These are phyloP conservation scores for Sabuloglossum arenarium DNA, from an alignment of 495 filamentous ascomycete species.

Conservation along the genomic window DNA sequence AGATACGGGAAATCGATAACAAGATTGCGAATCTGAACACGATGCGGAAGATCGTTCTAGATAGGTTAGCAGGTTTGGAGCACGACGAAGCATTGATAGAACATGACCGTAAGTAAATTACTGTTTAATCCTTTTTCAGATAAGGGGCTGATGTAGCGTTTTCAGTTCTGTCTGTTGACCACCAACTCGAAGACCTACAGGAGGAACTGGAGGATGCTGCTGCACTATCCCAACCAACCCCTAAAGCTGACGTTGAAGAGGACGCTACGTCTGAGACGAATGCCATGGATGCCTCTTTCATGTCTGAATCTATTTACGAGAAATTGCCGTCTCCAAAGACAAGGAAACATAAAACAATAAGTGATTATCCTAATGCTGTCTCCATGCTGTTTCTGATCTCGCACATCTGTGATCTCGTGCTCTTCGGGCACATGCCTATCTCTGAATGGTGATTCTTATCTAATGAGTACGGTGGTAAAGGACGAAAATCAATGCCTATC, in stretches of 20 bases:
- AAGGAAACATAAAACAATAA: conserved; percentile 43
- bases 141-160: neutral
- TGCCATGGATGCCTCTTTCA: conserved; percentile 52
- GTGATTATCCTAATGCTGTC: conserved; percentile 10
- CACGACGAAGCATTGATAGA: conserved; percentile 81
- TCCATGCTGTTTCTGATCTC: neutral
- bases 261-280: conserved; percentile 30
- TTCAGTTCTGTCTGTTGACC: conserved; percentile 62
- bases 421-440: neutral
- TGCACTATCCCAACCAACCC: conserved; percentile 25
- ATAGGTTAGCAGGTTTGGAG: conserved; percentile 75
- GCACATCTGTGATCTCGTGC: neutral
- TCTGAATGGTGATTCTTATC: neutral
- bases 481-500: conserved; percentile 76
- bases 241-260: conserved; percentile 28
- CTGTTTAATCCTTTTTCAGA: conserved; percentile 10
- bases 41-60: conserved; percentile 85
- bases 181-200: conserved; percentile 65
- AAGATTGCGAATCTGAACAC: conserved; percentile 86
- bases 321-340: conserved; percentile 55
- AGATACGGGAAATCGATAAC: conserved; percentile 91
- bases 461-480: conserved; percentile 13
- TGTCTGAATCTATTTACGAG: conserved; percentile 95
- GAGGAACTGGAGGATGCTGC: conserved; percentile 52
- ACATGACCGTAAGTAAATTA: conserved; percentile 46